phyloP scores from a whole-genome alignment of 2,329 filamentous ascomycete species.

The Gnomoniopsis sp. region DNA sequence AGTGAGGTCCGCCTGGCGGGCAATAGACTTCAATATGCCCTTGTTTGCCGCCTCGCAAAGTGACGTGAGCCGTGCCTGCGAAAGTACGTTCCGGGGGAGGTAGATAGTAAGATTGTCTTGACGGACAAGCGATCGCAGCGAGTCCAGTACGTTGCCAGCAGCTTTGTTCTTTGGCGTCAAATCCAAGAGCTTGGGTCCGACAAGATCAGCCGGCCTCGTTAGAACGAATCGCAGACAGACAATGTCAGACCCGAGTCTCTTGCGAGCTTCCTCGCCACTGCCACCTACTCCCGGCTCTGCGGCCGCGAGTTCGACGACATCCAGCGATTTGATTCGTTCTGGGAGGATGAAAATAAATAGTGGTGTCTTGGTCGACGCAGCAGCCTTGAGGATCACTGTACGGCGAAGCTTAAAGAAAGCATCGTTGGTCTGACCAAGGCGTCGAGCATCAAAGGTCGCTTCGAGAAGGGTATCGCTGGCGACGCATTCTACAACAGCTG shows the following conservation, averaged over 20 bases:
- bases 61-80: neutral
- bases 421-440: slow-evolving; percentile 1
- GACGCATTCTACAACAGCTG: neutral
- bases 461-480: neutral
- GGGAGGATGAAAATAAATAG: slow-evolving; percentile 6
- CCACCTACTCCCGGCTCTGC: neutral
- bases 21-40: neutral
- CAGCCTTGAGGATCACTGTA: neutral
- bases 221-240: slow-evolving; percentile 3
- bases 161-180: slow-evolving; percentile 6
- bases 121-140: neutral
- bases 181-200: neutral
- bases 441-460: slow-evolving; percentile 7
- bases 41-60: neutral
- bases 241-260: slow-evolving; percentile 4
- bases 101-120: neutral
- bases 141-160: neutral
- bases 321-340: neutral
- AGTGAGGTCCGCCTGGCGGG: slow-evolving; percentile 8
- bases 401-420: slow-evolving; percentile 11
- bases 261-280: neutral
- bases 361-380: neutral
- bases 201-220: neutral
- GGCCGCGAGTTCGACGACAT: neutral
- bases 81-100: neutral